Evolutionary conservation across 164 flowering plant genomes (phyloP), one percentile per base, ranked within the genome.

Genomic region (Kingdonia uniflora): DNA sequence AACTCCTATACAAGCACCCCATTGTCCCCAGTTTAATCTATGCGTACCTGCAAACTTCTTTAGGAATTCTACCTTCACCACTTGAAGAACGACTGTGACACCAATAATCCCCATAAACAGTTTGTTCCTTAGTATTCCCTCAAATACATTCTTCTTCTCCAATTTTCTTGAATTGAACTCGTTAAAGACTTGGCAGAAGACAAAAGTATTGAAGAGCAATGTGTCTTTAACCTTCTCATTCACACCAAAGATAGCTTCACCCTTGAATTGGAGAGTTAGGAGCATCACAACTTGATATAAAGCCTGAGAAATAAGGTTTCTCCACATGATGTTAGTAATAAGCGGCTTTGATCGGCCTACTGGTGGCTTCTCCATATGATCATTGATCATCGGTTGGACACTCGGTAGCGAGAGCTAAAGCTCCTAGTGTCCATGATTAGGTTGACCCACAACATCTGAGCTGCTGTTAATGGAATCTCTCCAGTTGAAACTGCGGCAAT

Each of bases 341-440:
- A 82, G 76, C 1, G 80, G 82, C 35, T 57, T 73, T 0, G 71
- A 75, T 2, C 77, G 60, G 5, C 85, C 86, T 0, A 77, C 80
- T 0, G 87, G 87, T 0, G 66, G 60, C 42, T 70, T 70, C 14
- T 72, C 60, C 86, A 80, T 74, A 29, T 29, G 26, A 83, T n/a
- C n/a, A n/a, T n/a, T n/a, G 68, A 51, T 79, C 77, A 29, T 62
- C 61, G n/a, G 77, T 76, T 16, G 85, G 85, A 16, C 53, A 49
- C 42, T 84, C 87, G 0, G 85, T 77, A 8, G 84, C 85, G 0
- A 84, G 61, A 15, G 91, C 85, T 17, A 84, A 56, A 3, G 91
- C 82, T 1, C 81, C 83, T 11, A 84, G 46, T 79, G 66, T 81
- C 87, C 85, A 81, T 81, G 52, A 81, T 81, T 58, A 84, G 58